Base-by-base conservation (phyloP, 805 yeast genomes). In the Cyberlindnera subsufficiens region DNA sequence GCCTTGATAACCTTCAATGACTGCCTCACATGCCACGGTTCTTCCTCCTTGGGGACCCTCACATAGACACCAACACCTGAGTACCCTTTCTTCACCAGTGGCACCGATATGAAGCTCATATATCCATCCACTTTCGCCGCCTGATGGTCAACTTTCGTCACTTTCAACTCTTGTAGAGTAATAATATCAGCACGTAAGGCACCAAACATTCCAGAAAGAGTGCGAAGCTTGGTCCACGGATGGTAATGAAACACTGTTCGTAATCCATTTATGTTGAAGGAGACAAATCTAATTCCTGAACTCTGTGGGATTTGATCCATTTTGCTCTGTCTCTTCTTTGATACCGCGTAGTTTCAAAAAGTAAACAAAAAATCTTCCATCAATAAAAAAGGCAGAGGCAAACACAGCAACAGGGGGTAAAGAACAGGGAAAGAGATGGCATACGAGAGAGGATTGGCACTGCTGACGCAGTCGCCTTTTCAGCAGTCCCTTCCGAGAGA, bases 31-130 rank as follows among this genome's bases (percentile, higher is more conserved):
- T 49, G 36, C 1, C 61, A 56, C 0, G 74, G 60, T 20, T 82
- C 85, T 10, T 60, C 61, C 0, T 61, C 64, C 1, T 56, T 52
- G 1, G 82, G 78, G 3, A 67, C 61, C 37, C 89, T 65, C 2
- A 86, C 72, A 63, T 86, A 91, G 3, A 91, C 75, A 0, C 90
- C 95, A 1, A 91, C 97, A 0, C 99, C 99, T 43, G 91, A 77
- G 59, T 93, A 93, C 0, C 98, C 98, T 55, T 80, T 85, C 57
- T 79, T 85, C 3, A 58, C 44, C 10, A 58, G 60, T 0, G 96
- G 95, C 11, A 88, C 65, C 0, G 91, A 71, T 30, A 88, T 75
- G 53, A 79, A 91, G 2, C 85, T 71, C 19, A 72, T 65, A 56
- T 72, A 91, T 1, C 80, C 78, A 1, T 71, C 68, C 0, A 83